A percentile compares a stretch with the other conserved stretches of the same genome.
Evolutionary conservation across 768 basidiomycete genomes (phyloP).

Genomic region (Auricularia cornea): DNA sequence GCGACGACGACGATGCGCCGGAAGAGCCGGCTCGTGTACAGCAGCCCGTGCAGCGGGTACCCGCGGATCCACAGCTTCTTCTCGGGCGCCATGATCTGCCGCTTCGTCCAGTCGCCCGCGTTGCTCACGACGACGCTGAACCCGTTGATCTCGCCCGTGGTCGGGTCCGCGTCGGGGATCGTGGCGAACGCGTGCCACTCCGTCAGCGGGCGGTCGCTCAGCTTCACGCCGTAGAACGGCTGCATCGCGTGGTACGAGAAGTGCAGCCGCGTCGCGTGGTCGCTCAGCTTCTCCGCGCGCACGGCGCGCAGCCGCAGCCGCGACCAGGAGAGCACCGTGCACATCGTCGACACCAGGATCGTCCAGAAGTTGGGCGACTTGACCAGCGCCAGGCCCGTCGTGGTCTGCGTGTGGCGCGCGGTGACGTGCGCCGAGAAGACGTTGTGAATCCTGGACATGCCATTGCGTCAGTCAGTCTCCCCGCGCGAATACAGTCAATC

Average conservation of each 20-base stretch:
- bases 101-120: not conserved
- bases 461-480: no score
- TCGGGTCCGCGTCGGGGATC: not conserved
- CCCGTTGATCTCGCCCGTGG: not conserved
- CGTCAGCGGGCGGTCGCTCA: not conserved
- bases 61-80: not conserved
- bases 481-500: no score
- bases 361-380: not conserved
- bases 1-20: not conserved
- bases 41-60: not conserved
- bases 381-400: not conserved
- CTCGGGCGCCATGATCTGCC: not conserved
- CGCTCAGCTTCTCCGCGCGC: constrained; percentile 3
- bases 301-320: not conserved
- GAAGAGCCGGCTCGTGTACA: not conserved
- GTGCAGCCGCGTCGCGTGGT: constrained; percentile 6
- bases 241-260: constrained; percentile 1
- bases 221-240: not conserved
- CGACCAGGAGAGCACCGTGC: not conserved
- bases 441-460: not conserved
- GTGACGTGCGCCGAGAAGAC: not conserved
- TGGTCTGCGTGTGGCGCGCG: not conserved
- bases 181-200: not conserved
- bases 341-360: not conserved
- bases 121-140: not conserved